Evolutionary conservation across 2,329 filamentous ascomycete genomes (phyloP).

Genomic region (Cladorrhinum sp.): DNA sequence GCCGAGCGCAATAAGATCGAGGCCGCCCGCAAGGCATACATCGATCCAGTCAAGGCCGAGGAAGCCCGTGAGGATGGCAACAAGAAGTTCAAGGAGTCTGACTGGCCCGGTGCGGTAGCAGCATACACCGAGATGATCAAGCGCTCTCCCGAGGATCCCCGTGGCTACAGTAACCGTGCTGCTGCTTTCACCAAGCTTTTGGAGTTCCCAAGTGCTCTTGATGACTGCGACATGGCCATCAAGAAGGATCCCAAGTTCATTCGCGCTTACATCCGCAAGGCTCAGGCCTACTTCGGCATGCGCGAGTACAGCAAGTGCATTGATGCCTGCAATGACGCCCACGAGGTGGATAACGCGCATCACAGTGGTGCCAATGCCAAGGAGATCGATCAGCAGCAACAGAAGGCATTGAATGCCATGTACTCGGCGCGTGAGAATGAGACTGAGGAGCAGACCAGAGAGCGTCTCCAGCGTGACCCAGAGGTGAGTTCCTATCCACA

Average conservation of each 20-base stretch:
- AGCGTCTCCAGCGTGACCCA: slow-evolving; percentile 84
- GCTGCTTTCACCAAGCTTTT: slow-evolving; percentile 96
- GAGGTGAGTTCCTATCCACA: slow-evolving; percentile 59
- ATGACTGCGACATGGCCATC: slow-evolving; percentile 89
- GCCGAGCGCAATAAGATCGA: slow-evolving; percentile 85
- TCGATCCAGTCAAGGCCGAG: slow-evolving; percentile 89
- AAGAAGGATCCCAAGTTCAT: slow-evolving; percentile 90
- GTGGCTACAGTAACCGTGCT: slow-evolving; percentile 95
- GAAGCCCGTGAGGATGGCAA: slow-evolving; percentile 94
- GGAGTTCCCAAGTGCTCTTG: slow-evolving; percentile 87
- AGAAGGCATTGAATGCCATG: slow-evolving; percentile 89
- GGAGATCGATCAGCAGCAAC: slow-evolving; percentile 91
- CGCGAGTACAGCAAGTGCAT: slow-evolving; percentile 95
- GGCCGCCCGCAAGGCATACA: slow-evolving; percentile 71
- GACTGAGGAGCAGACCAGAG: slow-evolving; percentile 92
- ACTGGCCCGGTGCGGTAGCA: slow-evolving; percentile 92
- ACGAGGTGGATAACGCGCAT: slow-evolving; percentile 67
- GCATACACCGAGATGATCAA: slow-evolving; percentile 97
- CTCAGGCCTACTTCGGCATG: slow-evolving; percentile 94
- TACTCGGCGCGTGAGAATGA: slow-evolving; percentile 89
- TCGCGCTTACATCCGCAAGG: slow-evolving; percentile 93
- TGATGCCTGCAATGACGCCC: slow-evolving; percentile 81
- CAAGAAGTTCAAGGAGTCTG: slow-evolving; percentile 92
- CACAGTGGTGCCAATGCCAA: slow-evolving; percentile 73
- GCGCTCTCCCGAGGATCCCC: slow-evolving; percentile 85